A percentile compares a stretch with the other conserved stretches of the same genome.
These are phyloP conservation scores for Chaetomiaceae sp. DNA, from an alignment of 2,329 filamentous ascomycete genomes.

Conservation along the genomic window DNA sequence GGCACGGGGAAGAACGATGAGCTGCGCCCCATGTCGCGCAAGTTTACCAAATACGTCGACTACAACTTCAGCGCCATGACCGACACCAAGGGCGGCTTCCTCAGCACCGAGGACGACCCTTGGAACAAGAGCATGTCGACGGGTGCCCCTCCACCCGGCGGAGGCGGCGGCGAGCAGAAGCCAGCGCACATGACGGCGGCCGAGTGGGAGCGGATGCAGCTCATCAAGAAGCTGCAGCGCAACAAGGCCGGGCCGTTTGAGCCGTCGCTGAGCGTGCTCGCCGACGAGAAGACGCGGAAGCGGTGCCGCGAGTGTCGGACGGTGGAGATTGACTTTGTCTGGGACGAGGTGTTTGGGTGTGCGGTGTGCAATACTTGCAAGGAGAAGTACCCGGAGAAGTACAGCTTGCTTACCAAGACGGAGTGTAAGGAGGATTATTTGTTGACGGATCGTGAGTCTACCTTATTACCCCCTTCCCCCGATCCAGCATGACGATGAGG, in stretches of 20 bases:
- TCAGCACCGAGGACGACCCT: conserved; percentile 88
- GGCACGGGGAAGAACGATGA: conserved; percentile 29
- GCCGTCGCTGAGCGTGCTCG: conserved; percentile 74
- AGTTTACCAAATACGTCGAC: conserved; percentile 92
- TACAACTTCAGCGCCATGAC: conserved; percentile 98
- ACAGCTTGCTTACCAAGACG: conserved; percentile 92
- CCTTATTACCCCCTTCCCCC: not conserved
- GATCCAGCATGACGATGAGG: too few relatives aligned
- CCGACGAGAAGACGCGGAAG: conserved; percentile 59
- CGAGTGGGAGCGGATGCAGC: conserved; percentile 84
- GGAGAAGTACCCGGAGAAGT: conserved; percentile 85
- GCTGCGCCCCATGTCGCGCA: conserved; percentile 69
- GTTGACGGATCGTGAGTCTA: conserved; percentile 73
- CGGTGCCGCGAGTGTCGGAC: conserved; percentile 79
- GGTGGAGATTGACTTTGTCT: conserved; percentile 90
- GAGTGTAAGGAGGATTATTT: conserved; percentile 95
- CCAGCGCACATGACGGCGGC: conserved; percentile 83
- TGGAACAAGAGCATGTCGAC: conserved; percentile 69
- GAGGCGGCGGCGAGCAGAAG: conserved; percentile 52
- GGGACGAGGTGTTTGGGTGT: conserved; percentile 78
- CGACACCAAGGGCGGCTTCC: conserved; percentile 93
- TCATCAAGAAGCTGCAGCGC: conserved; percentile 66
- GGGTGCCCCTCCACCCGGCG: conserved; percentile 33
- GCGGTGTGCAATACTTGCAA: conserved; percentile 80
- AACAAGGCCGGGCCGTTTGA: conserved; percentile 81